phyloP scores from a whole-genome alignment of 2,329 filamentous ascomycete genomes.

The Aspergillus bombycis region DNA sequence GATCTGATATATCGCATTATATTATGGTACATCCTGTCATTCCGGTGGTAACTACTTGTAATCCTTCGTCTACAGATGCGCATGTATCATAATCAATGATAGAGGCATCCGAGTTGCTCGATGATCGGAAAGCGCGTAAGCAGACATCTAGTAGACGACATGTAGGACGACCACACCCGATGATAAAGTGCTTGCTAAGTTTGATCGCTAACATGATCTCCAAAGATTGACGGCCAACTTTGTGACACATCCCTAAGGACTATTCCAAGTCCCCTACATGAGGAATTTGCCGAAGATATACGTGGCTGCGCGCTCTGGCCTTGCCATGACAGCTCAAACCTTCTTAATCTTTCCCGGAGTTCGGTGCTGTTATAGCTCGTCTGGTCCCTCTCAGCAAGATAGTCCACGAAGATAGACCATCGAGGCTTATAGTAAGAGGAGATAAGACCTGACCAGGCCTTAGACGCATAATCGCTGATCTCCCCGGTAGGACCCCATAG shows the following conservation, averaged over 20 bases:
- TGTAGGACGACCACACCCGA: not conserved
- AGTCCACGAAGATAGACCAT: constrained; percentile 52
- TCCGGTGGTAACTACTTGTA: too few relatives aligned
- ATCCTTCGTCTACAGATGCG: too few relatives aligned
- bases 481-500: constrained; percentile 54
- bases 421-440: constrained; percentile 51
- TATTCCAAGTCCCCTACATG: not conserved
- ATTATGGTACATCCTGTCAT: too few relatives aligned
- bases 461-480: constrained; percentile 55
- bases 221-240: not conserved
- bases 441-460: constrained; percentile 54
- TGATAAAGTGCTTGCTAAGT: too few relatives aligned
- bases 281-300: not conserved
- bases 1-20: too few relatives aligned
- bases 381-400: constrained; percentile 14
- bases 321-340: not conserved
- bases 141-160: not conserved
- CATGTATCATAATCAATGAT: not conserved
- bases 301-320: not conserved
- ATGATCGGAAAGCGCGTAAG: not conserved
- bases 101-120: too few relatives aligned
- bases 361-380: not conserved
- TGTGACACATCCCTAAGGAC: not conserved
- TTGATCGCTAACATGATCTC: too few relatives aligned
- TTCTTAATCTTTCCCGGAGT: not conserved